phyloP scores from a whole-genome alignment of 2,329 filamentous ascomycete species.

The Fusarium sp. region DNA sequence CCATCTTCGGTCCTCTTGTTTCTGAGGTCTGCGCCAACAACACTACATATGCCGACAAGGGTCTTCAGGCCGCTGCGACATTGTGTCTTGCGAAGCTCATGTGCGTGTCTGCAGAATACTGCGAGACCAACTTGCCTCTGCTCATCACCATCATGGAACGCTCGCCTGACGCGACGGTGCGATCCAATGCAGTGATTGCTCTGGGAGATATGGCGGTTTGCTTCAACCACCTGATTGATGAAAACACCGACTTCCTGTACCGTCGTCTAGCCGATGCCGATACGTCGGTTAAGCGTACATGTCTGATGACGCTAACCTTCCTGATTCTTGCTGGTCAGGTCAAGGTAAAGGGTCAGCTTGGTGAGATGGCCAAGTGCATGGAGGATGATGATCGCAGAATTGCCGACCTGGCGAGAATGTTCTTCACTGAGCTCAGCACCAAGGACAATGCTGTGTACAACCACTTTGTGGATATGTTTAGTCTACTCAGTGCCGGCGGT shows the following conservation, averaged over 20 bases:
- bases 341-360: slow-evolving; percentile 98
- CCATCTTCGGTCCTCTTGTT: slow-evolving; percentile 90
- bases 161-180: slow-evolving; percentile 89
- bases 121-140: slow-evolving; percentile 89
- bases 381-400: slow-evolving; percentile 97
- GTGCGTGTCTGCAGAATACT: slow-evolving; percentile 98
- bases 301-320: slow-evolving; percentile 98
- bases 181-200: slow-evolving; percentile 96
- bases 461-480: slow-evolving; percentile 99
- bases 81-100: slow-evolving; percentile 97
- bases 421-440: slow-evolving; percentile 96
- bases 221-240: slow-evolving; percentile 99
- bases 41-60: slow-evolving; percentile 88
- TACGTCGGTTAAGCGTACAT: slow-evolving; percentile 93
- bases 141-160: slow-evolving; percentile 98
- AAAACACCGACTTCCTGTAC: slow-evolving; percentile 98
- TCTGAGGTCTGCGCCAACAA: slow-evolving; percentile 96
- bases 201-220: slow-evolving; percentile 99
- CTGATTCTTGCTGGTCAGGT: slow-evolving; percentile 96
- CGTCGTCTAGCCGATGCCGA: slow-evolving; percentile 90
- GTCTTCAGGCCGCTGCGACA: slow-evolving; percentile 91
- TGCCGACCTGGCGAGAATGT: slow-evolving; percentile 94
- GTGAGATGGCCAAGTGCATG: slow-evolving; percentile 98
- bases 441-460: slow-evolving; percentile 99
- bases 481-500: slow-evolving; percentile 84